Evolutionary conservation across 805 yeast genomes (phyloP).

Genomic region (Sugiyamaella marilandica): DNA sequence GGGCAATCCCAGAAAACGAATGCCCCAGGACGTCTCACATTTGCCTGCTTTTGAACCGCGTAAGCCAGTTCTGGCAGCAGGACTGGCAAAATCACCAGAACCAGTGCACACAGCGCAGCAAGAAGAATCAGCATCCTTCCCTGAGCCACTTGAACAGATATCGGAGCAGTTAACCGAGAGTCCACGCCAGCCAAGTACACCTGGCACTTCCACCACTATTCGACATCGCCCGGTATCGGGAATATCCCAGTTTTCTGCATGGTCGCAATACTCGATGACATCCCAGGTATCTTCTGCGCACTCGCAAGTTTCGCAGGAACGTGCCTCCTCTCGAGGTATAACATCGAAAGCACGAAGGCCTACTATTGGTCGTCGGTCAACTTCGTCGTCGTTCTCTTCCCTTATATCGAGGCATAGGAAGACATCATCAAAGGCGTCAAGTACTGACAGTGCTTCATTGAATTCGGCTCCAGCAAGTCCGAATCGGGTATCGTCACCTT

Average conservation of each 20-base stretch:
- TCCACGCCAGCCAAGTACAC: not conserved
- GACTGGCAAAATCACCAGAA: too few relatives aligned
- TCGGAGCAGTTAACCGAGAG: too few relatives aligned
- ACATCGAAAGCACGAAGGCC: slow-evolving; percentile 14
- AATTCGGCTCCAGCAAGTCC: slow-evolving; percentile 18
- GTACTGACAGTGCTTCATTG: slow-evolving; percentile 27
- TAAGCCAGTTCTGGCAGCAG: too few relatives aligned
- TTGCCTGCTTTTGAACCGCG: too few relatives aligned
- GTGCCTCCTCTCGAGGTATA: not conserved
- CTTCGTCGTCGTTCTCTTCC: slow-evolving; percentile 29
- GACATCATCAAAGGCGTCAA: slow-evolving; percentile 23
- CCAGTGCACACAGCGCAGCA: too few relatives aligned
- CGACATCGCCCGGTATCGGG: slow-evolving; percentile 46
- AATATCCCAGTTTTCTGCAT: slow-evolving; percentile 46
- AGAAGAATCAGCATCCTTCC: too few relatives aligned
- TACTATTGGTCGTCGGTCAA: slow-evolving; percentile 20
- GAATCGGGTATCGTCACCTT: slow-evolving; percentile 10
- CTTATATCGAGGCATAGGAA: slow-evolving; percentile 18
- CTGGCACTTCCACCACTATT: not conserved
- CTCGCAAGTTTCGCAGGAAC: slow-evolving; percentile 21
- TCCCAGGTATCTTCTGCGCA: slow-evolving; percentile 25
- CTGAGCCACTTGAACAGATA: too few relatives aligned
- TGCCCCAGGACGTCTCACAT: not conserved
- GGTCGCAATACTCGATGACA: slow-evolving; percentile 49
- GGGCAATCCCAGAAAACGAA: slow-evolving; percentile 3